A percentile compares a stretch with the other conserved stretches of the same genome.
Evolutionary conservation across 2,329 filamentous ascomycete genomes (phyloP).

Genomic region (Aspergillus transmontanensis): DNA sequence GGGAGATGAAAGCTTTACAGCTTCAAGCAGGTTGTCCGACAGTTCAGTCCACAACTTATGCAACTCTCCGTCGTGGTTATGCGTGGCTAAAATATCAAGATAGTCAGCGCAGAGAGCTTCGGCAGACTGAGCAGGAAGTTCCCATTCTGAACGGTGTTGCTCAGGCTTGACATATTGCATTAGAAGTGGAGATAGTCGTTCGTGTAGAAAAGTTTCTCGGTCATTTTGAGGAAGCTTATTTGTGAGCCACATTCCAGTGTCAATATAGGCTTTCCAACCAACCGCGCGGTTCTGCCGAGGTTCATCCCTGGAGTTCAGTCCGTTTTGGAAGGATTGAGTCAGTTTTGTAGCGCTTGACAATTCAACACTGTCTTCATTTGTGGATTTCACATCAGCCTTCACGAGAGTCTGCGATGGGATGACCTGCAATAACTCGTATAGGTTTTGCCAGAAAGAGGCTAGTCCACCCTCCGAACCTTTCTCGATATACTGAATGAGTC

Average conservation of each 20-base stretch:
- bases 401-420: constrained; percentile 56
- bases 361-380: constrained; percentile 26
- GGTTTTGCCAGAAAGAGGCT: constrained; percentile 70
- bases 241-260: constrained; percentile 60
- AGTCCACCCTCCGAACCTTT: constrained; percentile 82
- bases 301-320: constrained; percentile 75
- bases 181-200: constrained; percentile 56
- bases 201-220: constrained; percentile 47
- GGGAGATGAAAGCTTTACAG: constrained; percentile 74
- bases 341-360: constrained; percentile 62
- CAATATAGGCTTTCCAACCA: constrained; percentile 77
- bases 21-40: constrained; percentile 63
- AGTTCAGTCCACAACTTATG: constrained; percentile 64
- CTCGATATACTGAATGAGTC: constrained; percentile 73
- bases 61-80: constrained; percentile 52
- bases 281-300: constrained; percentile 65
- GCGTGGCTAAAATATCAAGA: constrained; percentile 39
- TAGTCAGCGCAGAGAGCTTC: constrained; percentile 43
- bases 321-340: constrained; percentile 68
- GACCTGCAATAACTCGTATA: constrained; percentile 62
- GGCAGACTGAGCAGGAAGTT: constrained; percentile 46
- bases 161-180: constrained; percentile 55
- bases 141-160: constrained; percentile 52
- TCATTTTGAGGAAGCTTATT: constrained; percentile 52
- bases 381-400: constrained; percentile 26